Evolutionary conservation across 495 filamentous ascomycete genomes (phyloP).

Genomic region (Xylaria castorea): DNA sequence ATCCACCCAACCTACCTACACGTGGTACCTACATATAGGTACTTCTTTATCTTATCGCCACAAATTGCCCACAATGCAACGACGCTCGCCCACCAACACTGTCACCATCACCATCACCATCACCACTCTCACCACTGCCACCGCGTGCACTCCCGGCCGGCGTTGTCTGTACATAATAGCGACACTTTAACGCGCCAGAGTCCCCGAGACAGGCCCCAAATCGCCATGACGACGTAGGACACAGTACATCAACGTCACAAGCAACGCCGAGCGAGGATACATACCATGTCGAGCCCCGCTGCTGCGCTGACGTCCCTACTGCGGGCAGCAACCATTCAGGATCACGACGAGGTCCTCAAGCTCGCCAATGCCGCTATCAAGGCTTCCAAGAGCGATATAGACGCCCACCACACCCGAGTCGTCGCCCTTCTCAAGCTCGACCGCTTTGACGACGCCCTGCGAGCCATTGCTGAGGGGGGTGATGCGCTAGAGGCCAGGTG

Average conservation of each 20-base stretch:
- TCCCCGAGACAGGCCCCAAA: neutral
- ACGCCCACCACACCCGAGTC: conserved; percentile 77
- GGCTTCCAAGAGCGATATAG: conserved; percentile 71
- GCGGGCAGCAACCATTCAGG: conserved; percentile 51
- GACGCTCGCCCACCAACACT: neutral
- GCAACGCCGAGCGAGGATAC: neutral
- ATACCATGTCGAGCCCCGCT: conserved; percentile 48
- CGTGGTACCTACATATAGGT: neutral
- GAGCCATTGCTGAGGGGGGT: conserved; percentile 74
- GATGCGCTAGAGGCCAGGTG: conserved; percentile 70
- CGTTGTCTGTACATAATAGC: neutral
- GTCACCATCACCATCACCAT: neutral
- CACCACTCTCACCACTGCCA: neutral
- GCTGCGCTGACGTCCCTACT: conserved; percentile 59
- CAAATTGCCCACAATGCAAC: neutral
- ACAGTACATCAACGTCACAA: neutral
- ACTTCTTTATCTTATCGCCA: conserved; percentile 9
- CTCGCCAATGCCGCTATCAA: conserved; percentile 65
- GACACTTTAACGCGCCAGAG: neutral
- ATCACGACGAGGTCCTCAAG: conserved; percentile 55
- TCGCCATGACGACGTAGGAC: conserved; percentile 21
- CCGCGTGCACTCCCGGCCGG: neutral
- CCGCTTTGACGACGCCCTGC: conserved; percentile 87
- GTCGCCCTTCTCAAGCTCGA: conserved; percentile 93
- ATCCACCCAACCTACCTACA: too few species aligned